Percentiles rank a stretch among this genome's conserved stretches.
Conservation (phyloP, 192 early-diverging fungal genomes). For the Lunasporangiospora selenospora region DNA sequence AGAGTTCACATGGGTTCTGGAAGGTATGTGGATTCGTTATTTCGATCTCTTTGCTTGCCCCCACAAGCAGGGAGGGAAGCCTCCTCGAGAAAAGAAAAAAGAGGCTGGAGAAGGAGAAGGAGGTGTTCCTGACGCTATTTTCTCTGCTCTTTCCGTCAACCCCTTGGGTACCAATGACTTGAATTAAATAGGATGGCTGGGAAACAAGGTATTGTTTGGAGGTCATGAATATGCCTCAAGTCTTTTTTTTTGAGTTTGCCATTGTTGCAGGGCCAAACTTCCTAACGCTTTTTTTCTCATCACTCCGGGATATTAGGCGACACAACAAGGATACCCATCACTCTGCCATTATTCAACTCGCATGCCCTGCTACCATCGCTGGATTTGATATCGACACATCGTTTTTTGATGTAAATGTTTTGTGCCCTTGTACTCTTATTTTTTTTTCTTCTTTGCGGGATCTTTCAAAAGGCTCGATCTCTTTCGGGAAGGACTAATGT, state of each 20-base stretch:
- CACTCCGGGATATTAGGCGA: slow-evolving; percentile 14
- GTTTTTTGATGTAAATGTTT: slow-evolving; percentile 91
- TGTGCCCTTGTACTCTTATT: not conserved
- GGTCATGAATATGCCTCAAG: not conserved
- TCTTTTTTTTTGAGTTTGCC: slow-evolving; percentile 26
- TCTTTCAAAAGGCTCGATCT: too few relatives aligned
- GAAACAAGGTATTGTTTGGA: slow-evolving; percentile 30
- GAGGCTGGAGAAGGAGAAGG: too few relatives aligned
- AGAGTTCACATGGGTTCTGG: slow-evolving; percentile 61
- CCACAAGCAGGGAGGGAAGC: too few relatives aligned
- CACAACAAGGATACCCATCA: slow-evolving; percentile 45
- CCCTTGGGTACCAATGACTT: slow-evolving; percentile 51
- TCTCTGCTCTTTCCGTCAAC: too few relatives aligned
- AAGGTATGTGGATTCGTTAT: too few relatives aligned
- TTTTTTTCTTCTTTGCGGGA: too few relatives aligned
- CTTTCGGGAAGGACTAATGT: slow-evolving; percentile 12
- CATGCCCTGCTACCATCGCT: slow-evolving; percentile 75
- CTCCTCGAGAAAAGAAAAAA: too few relatives aligned
- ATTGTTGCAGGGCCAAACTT: slow-evolving; percentile 73
- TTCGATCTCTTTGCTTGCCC: too few relatives aligned
- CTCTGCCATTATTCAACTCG: slow-evolving; percentile 80
- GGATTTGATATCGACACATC: slow-evolving; percentile 94
- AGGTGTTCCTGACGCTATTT: too few relatives aligned
- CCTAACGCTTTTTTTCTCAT: slow-evolving; percentile 72
- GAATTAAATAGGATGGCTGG: slow-evolving; percentile 47